phyloP scores from a whole-genome alignment of 176 grass and related monocot species.

The Guadua angustifolia region DNA sequence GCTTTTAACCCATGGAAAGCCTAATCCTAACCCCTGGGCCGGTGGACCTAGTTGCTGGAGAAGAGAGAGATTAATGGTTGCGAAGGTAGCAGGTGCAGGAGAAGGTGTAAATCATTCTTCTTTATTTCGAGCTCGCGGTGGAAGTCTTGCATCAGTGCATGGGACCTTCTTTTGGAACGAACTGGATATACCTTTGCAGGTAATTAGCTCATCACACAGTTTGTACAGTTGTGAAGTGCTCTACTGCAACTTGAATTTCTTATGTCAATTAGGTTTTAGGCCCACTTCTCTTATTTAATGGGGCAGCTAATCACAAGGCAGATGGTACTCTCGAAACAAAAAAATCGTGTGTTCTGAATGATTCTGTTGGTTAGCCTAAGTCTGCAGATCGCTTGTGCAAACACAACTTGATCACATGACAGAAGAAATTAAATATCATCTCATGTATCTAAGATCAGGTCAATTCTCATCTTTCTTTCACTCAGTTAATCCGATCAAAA shows the following conservation, averaged over 20 bases:
- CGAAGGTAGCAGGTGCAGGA: no score
- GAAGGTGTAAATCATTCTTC: no score
- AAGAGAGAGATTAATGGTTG: no score
- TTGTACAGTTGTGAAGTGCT: background rate
- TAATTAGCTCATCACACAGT: slow-evolving; percentile 8
- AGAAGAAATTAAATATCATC: background rate
- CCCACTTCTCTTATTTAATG: background rate
- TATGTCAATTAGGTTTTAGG: slow-evolving; percentile 19
- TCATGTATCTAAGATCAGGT: background rate
- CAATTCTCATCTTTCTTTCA: slow-evolving; percentile 18
- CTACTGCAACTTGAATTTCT: slow-evolving; percentile 10
- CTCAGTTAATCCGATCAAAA: background rate
- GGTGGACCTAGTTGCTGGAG: no score
- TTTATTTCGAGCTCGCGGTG: background rate
- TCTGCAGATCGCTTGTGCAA: slow-evolving; percentile 6
- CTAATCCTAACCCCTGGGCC: no score
- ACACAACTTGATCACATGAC: background rate
- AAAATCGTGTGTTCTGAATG: background rate
- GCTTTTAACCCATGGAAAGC: no score
- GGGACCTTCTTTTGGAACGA: background rate
- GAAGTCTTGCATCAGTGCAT: background rate
- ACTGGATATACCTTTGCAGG: background rate
- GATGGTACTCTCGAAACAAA: background rate
- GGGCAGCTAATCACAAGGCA: background rate
- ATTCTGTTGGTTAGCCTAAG: background rate